Evolutionary conservation across 495 filamentous ascomycete species (phyloP).

Genomic region (Sphaerosporella brunnea): DNA sequence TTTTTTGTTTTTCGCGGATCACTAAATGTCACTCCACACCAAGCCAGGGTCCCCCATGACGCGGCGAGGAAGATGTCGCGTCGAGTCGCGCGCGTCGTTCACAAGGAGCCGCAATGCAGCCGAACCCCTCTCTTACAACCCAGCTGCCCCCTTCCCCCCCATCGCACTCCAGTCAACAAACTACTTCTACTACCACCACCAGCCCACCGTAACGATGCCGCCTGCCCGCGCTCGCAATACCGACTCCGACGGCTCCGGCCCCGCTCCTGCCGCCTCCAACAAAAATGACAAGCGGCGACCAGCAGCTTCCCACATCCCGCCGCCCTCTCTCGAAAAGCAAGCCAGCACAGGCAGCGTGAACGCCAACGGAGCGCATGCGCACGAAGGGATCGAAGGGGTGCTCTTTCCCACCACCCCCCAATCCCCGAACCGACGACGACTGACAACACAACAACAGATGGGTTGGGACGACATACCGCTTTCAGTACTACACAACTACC

Average conservation of each 20-base stretch:
- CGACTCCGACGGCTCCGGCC: neutral
- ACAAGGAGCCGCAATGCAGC: no score
- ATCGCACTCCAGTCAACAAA: no score
- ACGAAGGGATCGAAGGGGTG: slow-evolving; percentile 25
- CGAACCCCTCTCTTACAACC: no score
- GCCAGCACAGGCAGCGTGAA: slow-evolving; percentile 12
- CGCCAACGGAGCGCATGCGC: slow-evolving; percentile 24
- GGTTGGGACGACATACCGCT: slow-evolving; percentile 21
- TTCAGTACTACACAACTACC: slow-evolving; percentile 21
- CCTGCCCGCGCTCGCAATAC: slow-evolving; percentile 17
- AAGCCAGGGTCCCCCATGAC: no score
- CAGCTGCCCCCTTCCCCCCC: neutral
- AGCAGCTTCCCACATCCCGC: neutral
- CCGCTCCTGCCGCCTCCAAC: neutral
- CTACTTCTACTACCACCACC: no score
- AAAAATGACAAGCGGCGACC: slow-evolving; percentile 17
- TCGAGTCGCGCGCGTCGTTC: no score
- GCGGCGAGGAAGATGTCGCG: no score
- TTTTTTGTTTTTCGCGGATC: no score
- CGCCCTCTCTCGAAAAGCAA: slow-evolving; percentile 12
- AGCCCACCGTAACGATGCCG: slow-evolving; percentile 12
- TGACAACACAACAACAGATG: slow-evolving; percentile 11
- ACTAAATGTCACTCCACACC: no score
- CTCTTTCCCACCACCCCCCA: neutral
- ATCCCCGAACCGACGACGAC: neutral